Evolutionary conservation across 495 filamentous ascomycete genomes (phyloP), one percentile per base, ranked within the genome.

Genomic region (Margaritispora aquatica): DNA sequence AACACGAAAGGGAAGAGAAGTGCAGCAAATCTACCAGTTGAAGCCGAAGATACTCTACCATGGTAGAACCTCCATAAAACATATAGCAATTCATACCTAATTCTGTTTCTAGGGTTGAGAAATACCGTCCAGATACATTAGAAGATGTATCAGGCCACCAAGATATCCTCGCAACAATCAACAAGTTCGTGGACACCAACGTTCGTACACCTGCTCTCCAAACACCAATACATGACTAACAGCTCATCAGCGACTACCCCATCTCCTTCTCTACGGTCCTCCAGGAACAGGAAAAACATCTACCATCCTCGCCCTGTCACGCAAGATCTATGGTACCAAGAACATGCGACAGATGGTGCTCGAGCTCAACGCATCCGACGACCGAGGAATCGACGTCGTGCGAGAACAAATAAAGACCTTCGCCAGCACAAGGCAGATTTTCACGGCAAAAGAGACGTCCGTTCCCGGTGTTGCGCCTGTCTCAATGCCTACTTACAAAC

Each of bases 321-420:
- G 95, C 52, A 82, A 88, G 58, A 99, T 99, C 70, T 99, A 97
- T 65, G 94, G 94, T 36, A 73, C 74, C 55, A 88, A 88, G 58
- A 97, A 97, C 70, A 87, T 97, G 85, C 84, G 92, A 23, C 94
- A 98, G 70, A 97, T 97, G 89, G 95, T 98, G 49, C 80, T 98
- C 5, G 94, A 98, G 69, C 81, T 98, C 57, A 98, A 98, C 71
- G 94, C 94, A 31, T 95, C 89, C 60, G 94, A 98, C 67, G 94
- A 98, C 68, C 81, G 94, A 75, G 94, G 94, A 66, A 99, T 99
- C 73, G 95, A 99, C 62, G 94, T 99, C 4, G 94, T 99, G 47
- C 83, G 93, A 59, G 95, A 99, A 72, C 95, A 97, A 72, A 97
- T 99, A 77, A 97, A 97, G 77, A 99, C 95, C 1, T 99, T 97